Base-by-base conservation (phyloP, 345 rosid genomes). In the Populus alba region DNA sequence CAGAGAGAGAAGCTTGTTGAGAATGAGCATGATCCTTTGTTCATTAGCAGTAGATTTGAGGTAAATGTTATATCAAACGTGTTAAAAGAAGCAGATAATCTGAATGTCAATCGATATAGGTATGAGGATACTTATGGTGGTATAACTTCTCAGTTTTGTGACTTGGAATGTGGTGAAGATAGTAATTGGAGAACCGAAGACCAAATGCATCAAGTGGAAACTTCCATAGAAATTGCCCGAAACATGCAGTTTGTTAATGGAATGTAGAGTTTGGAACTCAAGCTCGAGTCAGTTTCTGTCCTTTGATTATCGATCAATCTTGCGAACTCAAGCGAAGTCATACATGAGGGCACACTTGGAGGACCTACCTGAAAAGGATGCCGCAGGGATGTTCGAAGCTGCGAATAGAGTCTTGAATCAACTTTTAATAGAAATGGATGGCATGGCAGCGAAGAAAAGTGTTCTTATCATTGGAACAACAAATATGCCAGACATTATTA, bases 341-440 rank as follows among this genome's bases (percentile, higher is more conserved):
- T 96, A 87, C 83, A 81, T 92, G 89, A 89, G 90, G 99, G 89
- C 91, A 73, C 91, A 81, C 84, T 88, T 96, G 86, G 98, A 92
- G 92, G 91, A 90, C 80, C 89, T 91, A 83, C 94, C 94, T 55
- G 97, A 94, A 87, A 94, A 91, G 87, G 91, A 92, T 89, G 99
- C 97, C 73, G 92, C 90, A 47, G 97, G 92, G 88, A 94, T 49
- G 57, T 74, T 33, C 68, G 87, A 84, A 72, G 87, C 84, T 43
- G 87, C 87, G 1, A 82, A 81, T 66, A 79, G 84, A 73, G 78
- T 84, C 18, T 55, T 84, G 82, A 81, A 76, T 66, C 87, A 81
- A 69, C 76, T 84, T 43, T 79, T 85, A 53, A 85, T 85, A 35
- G 87, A 84, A 51, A 84, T 84, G 84, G 86, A 84, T 81, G 86